Evolutionary conservation across 2,329 filamentous ascomycete species (phyloP).

Genomic region (Paradendryphiella salina): DNA sequence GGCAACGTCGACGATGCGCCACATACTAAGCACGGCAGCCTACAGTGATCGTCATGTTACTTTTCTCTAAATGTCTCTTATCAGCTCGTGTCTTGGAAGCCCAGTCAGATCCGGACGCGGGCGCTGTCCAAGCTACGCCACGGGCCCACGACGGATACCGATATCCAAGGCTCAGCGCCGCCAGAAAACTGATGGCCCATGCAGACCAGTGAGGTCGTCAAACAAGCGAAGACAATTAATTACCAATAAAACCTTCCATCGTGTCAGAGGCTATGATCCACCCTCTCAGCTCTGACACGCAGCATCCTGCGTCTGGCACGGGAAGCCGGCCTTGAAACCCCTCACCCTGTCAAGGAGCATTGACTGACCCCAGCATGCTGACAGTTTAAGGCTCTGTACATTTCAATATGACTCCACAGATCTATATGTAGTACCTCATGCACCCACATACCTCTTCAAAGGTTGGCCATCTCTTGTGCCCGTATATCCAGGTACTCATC

Average conservation of each 20-base stretch:
- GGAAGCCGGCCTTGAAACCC: constrained; percentile 30
- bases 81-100: constrained; percentile 8
- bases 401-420: constrained; percentile 21
- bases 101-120: constrained; percentile 12
- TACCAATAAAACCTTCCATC: constrained; percentile 8
- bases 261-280: constrained; percentile 24
- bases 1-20: constrained; percentile 1
- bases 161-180: constrained; percentile 10
- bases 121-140: constrained; percentile 18
- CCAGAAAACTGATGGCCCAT: constrained; percentile 6
- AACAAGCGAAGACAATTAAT: constrained; percentile 18
- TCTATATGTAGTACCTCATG: constrained; percentile 36
- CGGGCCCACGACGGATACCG: constrained; percentile 6
- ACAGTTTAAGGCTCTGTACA: constrained; percentile 18
- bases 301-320: constrained; percentile 21
- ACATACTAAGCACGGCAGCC: not conserved
- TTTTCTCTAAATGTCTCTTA: not conserved
- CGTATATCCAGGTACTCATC: constrained; percentile 13
- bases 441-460: constrained; percentile 15
- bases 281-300: constrained; percentile 25
- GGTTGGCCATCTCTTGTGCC: constrained; percentile 15
- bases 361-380: constrained; percentile 20
- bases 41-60: constrained; percentile 3
- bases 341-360: constrained; percentile 16
- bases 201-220: constrained; percentile 17